Conservation (phyloP, 768 basidiomycete species). For the Lactarius deliciosus region DNA sequence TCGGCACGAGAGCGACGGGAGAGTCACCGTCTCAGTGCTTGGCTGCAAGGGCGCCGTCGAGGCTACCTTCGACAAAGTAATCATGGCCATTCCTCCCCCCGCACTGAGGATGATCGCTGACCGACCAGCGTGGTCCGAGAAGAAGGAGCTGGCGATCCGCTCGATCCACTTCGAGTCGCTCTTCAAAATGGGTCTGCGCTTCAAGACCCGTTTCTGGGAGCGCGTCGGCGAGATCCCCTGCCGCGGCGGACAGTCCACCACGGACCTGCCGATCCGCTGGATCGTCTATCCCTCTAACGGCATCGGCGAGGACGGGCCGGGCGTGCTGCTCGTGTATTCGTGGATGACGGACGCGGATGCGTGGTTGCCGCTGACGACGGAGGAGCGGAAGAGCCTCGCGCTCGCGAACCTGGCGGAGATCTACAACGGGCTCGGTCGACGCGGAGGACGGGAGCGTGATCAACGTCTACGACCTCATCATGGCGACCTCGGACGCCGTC, state of each 20-base stretch:
- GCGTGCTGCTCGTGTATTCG: conserved; percentile 34
- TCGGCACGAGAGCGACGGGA: conserved; percentile 21
- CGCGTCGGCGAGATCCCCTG: conserved; percentile 13
- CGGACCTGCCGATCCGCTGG: conserved; percentile 29
- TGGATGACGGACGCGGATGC: conserved; percentile 33
- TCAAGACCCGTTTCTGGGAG: conserved; percentile 32
- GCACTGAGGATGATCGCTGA: conserved; percentile 32
- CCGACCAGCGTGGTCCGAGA: conserved; percentile 29
- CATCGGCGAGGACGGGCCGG: conserved; percentile 31
- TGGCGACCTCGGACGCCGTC: conserved; percentile 30
- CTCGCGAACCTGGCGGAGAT: conserved; percentile 31
- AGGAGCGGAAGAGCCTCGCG: conserved; percentile 28
- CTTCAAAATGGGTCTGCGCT: conserved; percentile 32
- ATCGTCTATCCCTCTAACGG: conserved; percentile 28
- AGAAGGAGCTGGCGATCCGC: conserved; percentile 32
- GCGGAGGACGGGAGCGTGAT: conserved; percentile 19
- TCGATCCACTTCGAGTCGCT: conserved; percentile 33
- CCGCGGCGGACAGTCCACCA: conserved; percentile 28
- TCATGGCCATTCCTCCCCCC: conserved; percentile 33
- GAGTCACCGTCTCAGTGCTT: conserved; percentile 20
- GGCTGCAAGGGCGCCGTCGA: conserved; percentile 8
- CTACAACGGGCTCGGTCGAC: conserved; percentile 26
- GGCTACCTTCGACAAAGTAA: conserved; percentile 29
- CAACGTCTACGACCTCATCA: conserved; percentile 31
- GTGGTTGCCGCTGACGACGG: conserved; percentile 30